A percentile compares a stretch with the other conserved stretches of the same genome.
Conservation (phyloP, 108 stramenopile species). For the Craspedostauros australis region DNA sequence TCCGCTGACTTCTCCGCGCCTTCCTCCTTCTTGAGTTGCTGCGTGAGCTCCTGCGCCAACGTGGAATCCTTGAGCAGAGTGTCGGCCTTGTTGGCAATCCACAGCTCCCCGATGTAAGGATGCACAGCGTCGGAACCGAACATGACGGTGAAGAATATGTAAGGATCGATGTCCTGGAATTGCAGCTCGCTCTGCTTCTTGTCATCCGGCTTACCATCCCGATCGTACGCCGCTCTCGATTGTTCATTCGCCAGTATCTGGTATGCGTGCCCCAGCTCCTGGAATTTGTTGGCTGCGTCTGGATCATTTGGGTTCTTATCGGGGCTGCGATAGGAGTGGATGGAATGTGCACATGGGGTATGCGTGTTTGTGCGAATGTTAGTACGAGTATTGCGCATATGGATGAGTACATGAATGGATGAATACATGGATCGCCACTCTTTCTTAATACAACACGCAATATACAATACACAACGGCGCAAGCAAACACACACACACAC, state of each 20-base stretch:
- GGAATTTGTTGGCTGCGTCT: constrained; percentile 78
- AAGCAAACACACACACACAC: too few species aligned
- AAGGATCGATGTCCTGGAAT: constrained; percentile 72
- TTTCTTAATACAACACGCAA: too few species aligned
- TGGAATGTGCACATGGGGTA: too few species aligned
- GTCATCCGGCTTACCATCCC: constrained; percentile 60
- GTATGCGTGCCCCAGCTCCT: constrained; percentile 87
- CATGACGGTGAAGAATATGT: constrained; percentile 84
- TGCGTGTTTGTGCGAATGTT: too few species aligned
- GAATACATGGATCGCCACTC: too few species aligned
- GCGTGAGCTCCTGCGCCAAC: constrained; percentile 29
- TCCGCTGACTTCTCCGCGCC: neutral
- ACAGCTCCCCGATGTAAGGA: constrained; percentile 83
- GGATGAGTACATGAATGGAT: too few species aligned
- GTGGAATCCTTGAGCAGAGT: constrained; percentile 65
- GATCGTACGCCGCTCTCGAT: constrained; percentile 79
- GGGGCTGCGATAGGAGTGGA: too few species aligned
- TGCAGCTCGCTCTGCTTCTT: constrained; percentile 38
- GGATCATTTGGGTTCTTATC: constrained; percentile 88
- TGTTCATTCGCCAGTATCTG: constrained; percentile 81
- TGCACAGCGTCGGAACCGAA: constrained; percentile 77
- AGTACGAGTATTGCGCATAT: too few species aligned
- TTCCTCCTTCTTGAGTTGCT: constrained; percentile 1
- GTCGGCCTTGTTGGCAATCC: constrained; percentile 79
- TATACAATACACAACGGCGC: too few species aligned